Evolutionary conservation across 2,329 filamentous ascomycete genomes (phyloP), one percentile per base, ranked within the genome.

Genomic region (Botrytis sinoallii): DNA sequence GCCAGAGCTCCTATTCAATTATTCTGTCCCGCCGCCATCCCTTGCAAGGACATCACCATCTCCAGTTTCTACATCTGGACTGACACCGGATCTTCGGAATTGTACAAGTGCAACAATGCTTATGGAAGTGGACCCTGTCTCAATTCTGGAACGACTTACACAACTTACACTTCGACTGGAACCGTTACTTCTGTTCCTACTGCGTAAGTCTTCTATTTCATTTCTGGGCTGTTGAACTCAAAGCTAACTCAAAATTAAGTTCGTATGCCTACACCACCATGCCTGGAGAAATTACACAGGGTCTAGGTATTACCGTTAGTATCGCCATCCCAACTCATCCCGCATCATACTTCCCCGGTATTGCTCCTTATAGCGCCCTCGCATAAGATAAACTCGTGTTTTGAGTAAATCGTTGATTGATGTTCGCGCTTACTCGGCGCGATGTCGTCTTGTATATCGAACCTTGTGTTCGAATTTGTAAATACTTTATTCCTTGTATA

Each of bases 51-150:
- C 59, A 84, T 89, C 75, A 83, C 81, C 29, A 84, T 89, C 74
- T 80, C 81, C 9, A 84, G 87, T 77, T 85, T 89, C 76, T 81
- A 83, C 61, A 86, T 89, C 79, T 87, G 85, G 86, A 87, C 86
- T 4, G 85, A 87, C 70, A 74, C 80, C 0, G 85, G 85, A 32
- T 79, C 70, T 71, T 78, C 77, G 64, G 82, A 84, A 72, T 79
- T 79, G 29, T 85, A 88, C 77, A 79, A 80, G 46, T 89, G 87
- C 80, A 81, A 83, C 38, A 86, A 83, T 74, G 87, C 85, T 3
- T 88, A 86, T 76, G 85, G 85, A 5, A 79, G 78, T 12, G 85
- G 86, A 1, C 83, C 81, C 14, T 88, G 87, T 76, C 78, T 88
- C 61, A 82, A 75, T 1, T 64, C 59, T 4, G 77, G 74, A 3